Base-by-base conservation (phyloP, 768 basidiomycete genomes). In the Bullera alba region DNA sequence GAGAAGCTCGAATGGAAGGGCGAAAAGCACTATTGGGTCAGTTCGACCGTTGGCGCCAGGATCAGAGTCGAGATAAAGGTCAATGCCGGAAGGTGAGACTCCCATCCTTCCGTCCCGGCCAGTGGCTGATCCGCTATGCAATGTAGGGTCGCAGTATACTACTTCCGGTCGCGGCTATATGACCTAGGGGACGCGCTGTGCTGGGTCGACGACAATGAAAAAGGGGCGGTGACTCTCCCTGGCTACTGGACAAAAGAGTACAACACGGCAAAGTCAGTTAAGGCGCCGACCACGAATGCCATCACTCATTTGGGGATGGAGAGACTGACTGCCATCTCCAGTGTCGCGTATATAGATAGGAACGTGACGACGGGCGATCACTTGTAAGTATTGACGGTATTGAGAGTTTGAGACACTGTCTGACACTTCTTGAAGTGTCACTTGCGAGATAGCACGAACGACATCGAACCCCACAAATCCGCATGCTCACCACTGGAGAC, bases 131-230 rank as follows among this genome's bases (percentile, higher is more conserved):
- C 3, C 14, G 27, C 2, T 17, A 23, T 21, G 39, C 5, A 5
- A 26, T 8, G 5, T 34, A 70, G 69, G 39, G 63, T 71, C 39
- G 69, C 69, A 6, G 63, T 71, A 4, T 71, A 71, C 42, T 71
- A 69, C 48, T 71, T 60, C 50, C 48, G 68, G 34, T 60, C 57
- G 46, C 60, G 63, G 47, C 46, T 58, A 39, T 67, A 67, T 42
- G 48, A 67, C 48, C 49, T 69, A 2, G 67, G 69, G 8, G 62
- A 69, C 41, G 67, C 65, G 0, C 54, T 45, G 36, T 71, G 69
- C 45, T 71, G 69, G 69, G 69, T 71, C 10, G 69, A 71, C 48
- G 69, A 71, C 42, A 71, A 71, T 42, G 65, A 61, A 26, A 44
- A 35, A 26, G 69, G 69, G 5, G 67, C 65, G 4, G 63, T 61